phyloP scores from a whole-genome alignment of 1,284 basidiomycete species.

The Cronartium ribicola region DNA sequence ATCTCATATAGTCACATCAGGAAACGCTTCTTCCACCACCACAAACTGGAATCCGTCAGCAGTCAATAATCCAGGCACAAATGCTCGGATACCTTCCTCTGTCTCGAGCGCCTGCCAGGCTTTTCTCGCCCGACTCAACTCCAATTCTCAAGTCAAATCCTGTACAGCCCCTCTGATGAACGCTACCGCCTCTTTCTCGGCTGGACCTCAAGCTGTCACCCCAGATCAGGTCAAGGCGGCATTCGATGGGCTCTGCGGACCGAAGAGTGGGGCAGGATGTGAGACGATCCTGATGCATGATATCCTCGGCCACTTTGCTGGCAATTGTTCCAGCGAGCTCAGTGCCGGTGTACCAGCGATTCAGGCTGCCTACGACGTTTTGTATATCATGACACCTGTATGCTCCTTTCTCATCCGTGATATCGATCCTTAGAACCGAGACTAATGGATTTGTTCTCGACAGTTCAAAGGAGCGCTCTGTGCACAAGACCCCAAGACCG shows the following conservation, averaged over 20 bases:
- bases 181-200: conserved; percentile 27
- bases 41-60: background rate
- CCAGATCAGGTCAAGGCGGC: conserved; percentile 32
- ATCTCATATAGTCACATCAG: background rate
- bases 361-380: conserved; percentile 17
- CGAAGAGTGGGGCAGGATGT: conserved; percentile 18
- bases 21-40: background rate
- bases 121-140: conserved; percentile 24
- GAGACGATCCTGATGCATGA: conserved; percentile 17
- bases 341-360: conserved; percentile 5
- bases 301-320: conserved; percentile 27
- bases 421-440: background rate
- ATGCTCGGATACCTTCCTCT: conserved; percentile 21
- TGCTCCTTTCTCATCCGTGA: background rate
- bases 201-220: conserved; percentile 23
- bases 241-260: conserved; percentile 24
- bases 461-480: conserved; percentile 24
- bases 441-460: too few species aligned
- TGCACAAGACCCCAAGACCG: conserved; percentile 26
- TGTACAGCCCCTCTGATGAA: conserved; percentile 31
- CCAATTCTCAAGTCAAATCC: conserved; percentile 26
- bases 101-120: conserved; percentile 28
- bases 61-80: conserved; percentile 10
- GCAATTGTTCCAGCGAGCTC: conserved; percentile 19
- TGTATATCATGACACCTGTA: conserved; percentile 34